Evolutionary conservation across 2,329 filamentous ascomycete species (phyloP).

Genomic region (Penicillium verrucosum): DNA sequence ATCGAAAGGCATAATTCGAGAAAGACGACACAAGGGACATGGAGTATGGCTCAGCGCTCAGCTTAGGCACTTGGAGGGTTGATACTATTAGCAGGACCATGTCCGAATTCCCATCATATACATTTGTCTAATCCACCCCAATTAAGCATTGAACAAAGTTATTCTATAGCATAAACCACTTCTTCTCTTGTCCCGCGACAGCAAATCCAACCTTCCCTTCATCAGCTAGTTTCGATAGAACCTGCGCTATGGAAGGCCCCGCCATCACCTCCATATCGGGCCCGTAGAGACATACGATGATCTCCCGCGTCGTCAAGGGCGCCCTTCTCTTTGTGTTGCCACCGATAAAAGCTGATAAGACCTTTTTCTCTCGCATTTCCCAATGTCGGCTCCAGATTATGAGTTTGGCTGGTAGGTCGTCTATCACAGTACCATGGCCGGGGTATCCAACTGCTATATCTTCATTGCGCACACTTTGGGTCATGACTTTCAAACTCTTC

Average conservation of each 20-base stretch:
- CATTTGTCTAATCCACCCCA: background rate
- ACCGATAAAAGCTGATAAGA: background rate
- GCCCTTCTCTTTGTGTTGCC: background rate
- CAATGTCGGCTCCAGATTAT: constrained; percentile 1
- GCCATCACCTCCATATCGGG: background rate
- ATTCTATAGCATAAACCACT: constrained; percentile 1
- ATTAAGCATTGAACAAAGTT: background rate
- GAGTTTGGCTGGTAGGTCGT: constrained; percentile 1
- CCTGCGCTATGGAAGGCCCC: background rate
- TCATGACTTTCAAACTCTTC: constrained; percentile 3
- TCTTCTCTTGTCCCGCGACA: background rate
- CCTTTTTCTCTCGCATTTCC: background rate
- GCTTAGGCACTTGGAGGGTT: background rate
- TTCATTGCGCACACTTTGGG: background rate
- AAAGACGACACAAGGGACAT: background rate
- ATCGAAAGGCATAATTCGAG: background rate
- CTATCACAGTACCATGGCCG: constrained; percentile 5
- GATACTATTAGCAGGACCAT: background rate
- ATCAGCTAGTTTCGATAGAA: constrained; percentile 1
- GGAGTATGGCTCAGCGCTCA: background rate
- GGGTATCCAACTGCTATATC: constrained; percentile 3
- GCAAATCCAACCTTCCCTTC: constrained; percentile 1
- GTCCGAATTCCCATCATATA: too few species aligned
- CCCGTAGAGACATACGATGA: background rate
- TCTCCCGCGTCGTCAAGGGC: background rate